Base-by-base conservation (phyloP, 768 basidiomycete species). In the Guyanaporus albipodus region DNA sequence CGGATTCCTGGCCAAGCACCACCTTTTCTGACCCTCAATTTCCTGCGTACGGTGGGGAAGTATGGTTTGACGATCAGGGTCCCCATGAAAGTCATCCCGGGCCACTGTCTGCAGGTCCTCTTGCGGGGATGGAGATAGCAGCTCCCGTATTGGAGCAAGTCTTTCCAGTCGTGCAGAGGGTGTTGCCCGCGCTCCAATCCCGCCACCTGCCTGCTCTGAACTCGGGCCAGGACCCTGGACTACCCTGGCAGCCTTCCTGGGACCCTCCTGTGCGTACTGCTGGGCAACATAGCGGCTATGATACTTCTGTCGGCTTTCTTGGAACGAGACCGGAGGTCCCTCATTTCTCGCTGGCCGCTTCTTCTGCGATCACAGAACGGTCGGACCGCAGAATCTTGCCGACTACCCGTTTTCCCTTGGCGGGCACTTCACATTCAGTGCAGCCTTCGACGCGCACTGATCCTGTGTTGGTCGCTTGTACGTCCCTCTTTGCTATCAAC, bases 391-490 rank as follows among this genome's bases (percentile, higher is more conserved):
- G 8, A n/a, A 10, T 31, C 4, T 8, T 26, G 19, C 44, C 23
- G 17, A 33, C 37, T 44, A 27, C 47, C 14, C 15, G 8, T 38
- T 7, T 26, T 35, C 38, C 33, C 17, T 41, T 34, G 4, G 9
- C 11, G 18, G 0, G 19, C 10, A 8, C 38, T 10, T 2, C 38
- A 15, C 22, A 24, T 40, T 44, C 44, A 35, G 52, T 49, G 24
- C 49, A 42, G 2, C 19, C 21, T 23, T 18, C 14, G n/a, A 3
- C 21, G 3, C 14, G 6, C 4, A 21, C 9, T 3, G 27, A 37
- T 42, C 50, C 47, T 49, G 56, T 49, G 31, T 12, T 34, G 12
- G 42, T 27, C 23, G 10, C 44, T 15, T 7, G 61, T 61, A 42
- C 38, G 61, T 50, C 27, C 21, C 9, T 32, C 29, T 19, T 45